Conservation (phyloP, 1,284 basidiomycete species). For the Singerocomus inundabilis region DNA sequence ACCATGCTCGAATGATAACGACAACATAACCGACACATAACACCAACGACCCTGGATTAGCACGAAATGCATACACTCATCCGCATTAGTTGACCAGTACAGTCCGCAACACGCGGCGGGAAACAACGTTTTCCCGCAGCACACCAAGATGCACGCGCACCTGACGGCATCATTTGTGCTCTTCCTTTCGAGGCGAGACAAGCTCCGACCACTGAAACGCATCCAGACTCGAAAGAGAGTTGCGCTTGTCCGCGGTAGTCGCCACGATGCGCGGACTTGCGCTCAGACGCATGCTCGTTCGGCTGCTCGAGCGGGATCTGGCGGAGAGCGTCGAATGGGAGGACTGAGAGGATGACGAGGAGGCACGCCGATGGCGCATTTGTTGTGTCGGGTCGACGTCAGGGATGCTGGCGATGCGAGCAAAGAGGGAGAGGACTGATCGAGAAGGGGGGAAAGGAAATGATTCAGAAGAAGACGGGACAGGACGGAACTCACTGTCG, state of each 20-base stretch:
- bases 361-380: slow-evolving; percentile 71
- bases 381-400: slow-evolving; percentile 71
- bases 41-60: neutral
- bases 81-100: slow-evolving; percentile 5
- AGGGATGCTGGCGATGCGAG: slow-evolving; percentile 63
- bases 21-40: slow-evolving; percentile 10
- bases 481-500: slow-evolving; percentile 51
- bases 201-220: slow-evolving; percentile 36
- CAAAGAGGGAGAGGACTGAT: slow-evolving; percentile 73
- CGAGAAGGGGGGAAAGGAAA: neutral
- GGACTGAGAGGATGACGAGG: slow-evolving; percentile 58
- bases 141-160: neutral
- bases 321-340: slow-evolving; percentile 28
- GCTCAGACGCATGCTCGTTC: slow-evolving; percentile 46
- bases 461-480: slow-evolving; percentile 1
- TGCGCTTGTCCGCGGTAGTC: slow-evolving; percentile 33
- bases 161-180: slow-evolving; percentile 16
- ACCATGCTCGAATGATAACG: neutral
- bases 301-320: slow-evolving; percentile 48
- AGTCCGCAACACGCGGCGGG: slow-evolving; percentile 41
- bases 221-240: slow-evolving; percentile 31
- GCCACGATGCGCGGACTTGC: slow-evolving; percentile 37
- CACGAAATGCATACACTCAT: neutral
- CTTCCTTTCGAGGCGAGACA: slow-evolving; percentile 32
- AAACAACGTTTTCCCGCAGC: neutral